Percentiles rank a stretch among this genome's conserved stretches.
Evolutionary conservation across 208 protist genomes (phyloP).

Genomic region (Trypanosoma platydactyli): DNA sequence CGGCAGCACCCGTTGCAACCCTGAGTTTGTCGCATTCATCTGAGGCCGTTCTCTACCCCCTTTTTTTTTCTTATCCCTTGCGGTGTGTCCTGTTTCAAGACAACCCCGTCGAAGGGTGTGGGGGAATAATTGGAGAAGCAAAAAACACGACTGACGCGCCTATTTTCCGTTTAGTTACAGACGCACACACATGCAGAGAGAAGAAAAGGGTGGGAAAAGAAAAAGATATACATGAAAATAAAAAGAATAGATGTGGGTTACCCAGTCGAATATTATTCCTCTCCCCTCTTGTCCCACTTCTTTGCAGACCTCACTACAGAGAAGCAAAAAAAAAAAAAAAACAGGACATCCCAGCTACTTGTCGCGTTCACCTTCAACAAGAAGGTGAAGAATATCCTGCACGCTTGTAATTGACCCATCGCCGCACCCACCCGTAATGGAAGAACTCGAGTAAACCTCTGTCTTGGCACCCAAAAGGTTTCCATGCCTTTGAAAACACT

Average conservation of each 20-base stretch:
- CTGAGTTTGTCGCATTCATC: conserved; percentile 6
- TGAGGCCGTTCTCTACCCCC: background rate
- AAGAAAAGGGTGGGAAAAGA: conserved; percentile 9
- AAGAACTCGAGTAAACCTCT: background rate
- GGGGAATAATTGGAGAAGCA: no score
- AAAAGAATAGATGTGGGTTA: background rate
- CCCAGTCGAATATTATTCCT: no score
- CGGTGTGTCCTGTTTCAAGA: background rate
- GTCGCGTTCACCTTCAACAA: conserved; percentile 17
- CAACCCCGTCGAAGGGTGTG: no score
- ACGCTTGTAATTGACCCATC: background rate
- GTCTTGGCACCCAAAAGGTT: background rate
- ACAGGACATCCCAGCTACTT: background rate
- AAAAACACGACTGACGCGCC: no score
- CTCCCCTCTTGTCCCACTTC: background rate
- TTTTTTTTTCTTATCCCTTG: conserved; percentile 10
- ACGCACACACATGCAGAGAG: background rate
- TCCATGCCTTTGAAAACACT: conserved; percentile 14
- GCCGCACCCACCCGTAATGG: background rate
- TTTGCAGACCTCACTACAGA: background rate
- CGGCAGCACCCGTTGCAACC: conserved; percentile 25
- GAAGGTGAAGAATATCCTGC: conserved; percentile 18
- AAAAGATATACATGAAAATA: conserved; percentile 9
- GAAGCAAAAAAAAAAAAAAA: background rate
- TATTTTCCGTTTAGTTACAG: no score